A percentile compares a stretch with the other conserved stretches of the same genome.
phyloP scores from a whole-genome alignment of 2,329 filamentous ascomycete species.

The Teratosphaeria destructans region DNA sequence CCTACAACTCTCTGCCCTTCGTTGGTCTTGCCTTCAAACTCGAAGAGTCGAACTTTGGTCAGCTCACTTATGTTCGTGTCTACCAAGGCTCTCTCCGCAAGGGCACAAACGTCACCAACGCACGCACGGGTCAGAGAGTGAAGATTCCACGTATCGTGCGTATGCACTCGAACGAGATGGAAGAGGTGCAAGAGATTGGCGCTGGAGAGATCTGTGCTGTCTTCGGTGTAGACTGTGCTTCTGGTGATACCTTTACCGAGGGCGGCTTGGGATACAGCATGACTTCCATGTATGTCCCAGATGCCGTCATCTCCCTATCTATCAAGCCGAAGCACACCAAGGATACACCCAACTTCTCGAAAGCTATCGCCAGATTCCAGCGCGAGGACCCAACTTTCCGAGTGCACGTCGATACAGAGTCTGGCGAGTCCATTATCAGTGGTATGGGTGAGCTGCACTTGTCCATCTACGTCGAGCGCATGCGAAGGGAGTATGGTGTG shows the following conservation, averaged over 20 bases:
- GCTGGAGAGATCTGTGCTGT: constrained; percentile 98
- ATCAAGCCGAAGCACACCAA: constrained; percentile 93
- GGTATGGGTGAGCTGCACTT: constrained; percentile 97
- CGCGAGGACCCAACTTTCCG: constrained; percentile 97
- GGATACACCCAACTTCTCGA: constrained; percentile 89
- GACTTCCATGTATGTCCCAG: constrained; percentile 96
- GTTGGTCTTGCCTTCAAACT: constrained; percentile 97
- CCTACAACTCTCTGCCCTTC: constrained; percentile 88
- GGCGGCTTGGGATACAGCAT: constrained; percentile 86
- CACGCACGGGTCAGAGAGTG: constrained; percentile 87
- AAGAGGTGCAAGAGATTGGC: constrained; percentile 84
- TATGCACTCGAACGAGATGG: constrained; percentile 99
- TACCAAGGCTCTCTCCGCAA: constrained; percentile 90
- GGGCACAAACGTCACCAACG: constrained; percentile 85
- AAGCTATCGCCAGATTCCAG: constrained; percentile 98
- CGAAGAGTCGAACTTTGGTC: constrained; percentile 96
- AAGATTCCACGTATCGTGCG: constrained; percentile 94
- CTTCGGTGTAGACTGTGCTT: constrained; percentile 95
- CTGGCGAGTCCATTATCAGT: constrained; percentile 92
- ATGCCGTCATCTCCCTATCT: constrained; percentile 94
- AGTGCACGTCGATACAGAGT: constrained; percentile 83
- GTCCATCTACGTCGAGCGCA: constrained; percentile 94
- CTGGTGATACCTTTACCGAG: constrained; percentile 96
- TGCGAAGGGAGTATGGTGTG: constrained; percentile 92
- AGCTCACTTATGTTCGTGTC: constrained; percentile 95